Base-by-base conservation (phyloP, 2,329 filamentous ascomycete species). In the Sarocladium kiliense region DNA sequence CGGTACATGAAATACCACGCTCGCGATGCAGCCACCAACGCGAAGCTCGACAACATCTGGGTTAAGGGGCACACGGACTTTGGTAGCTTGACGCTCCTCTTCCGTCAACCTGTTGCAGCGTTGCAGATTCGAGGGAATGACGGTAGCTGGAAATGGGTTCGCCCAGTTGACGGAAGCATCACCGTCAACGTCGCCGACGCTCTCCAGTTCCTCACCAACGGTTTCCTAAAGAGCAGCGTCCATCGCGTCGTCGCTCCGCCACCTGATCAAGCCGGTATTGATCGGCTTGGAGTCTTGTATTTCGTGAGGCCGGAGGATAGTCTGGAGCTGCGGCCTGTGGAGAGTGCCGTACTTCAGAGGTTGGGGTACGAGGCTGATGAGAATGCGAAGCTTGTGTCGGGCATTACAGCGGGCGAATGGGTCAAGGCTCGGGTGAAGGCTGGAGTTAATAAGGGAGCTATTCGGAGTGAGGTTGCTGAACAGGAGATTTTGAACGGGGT, bases 1-100 rank as follows among this genome's bases (percentile, higher is more conserved):
- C 76, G 82, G 7, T 84, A 83, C 64, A 83, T 84, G 80, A 76
- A 80, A 57, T 84, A 84, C 60, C 73, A 76, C 55, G 70, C 70
- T 0, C 74, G 79, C 12, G 72, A 71, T 1, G 61, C 67, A 3
- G 74, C 76, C 16, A 72, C 75, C 27, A 80, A 79, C 63, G 42
- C 59, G 10, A 62, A 60, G 25, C 60, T 69, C 3, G 66, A 66
- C 0, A 66, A 72, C 26, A 57, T 72, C 16, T 74, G 68, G 66
- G 65, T 68, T 1, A 65, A 68, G 12, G 69, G 70, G 0, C 80
- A 84, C 62, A 82, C 80, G 0, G 80, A 84, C 59, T 73, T 81
- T 36, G 79, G 79, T 1, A 79, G 74, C 1, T 63, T 84, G 9
- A 84, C 81, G 0, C 68, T 84, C 9, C 72, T 84, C 0, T 84